Evolutionary conservation across 345 rosid species (phyloP).

Genomic region (Odontarrhena argentea): DNA sequence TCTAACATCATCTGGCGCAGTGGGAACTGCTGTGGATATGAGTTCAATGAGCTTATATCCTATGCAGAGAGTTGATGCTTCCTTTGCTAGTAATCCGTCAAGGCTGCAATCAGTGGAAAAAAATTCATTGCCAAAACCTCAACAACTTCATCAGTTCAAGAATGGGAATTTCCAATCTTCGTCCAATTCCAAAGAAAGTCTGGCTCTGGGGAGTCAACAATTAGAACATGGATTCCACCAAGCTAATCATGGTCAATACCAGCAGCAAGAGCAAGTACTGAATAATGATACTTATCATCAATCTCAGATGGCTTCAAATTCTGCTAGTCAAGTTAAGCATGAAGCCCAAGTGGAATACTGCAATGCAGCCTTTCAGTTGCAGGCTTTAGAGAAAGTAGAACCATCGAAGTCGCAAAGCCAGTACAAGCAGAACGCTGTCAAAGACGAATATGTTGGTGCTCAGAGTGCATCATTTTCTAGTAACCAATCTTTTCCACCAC

Average conservation of each 20-base stretch:
- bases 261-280: conserved; percentile 55
- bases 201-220: conserved; percentile 61
- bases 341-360: conserved; percentile 65
- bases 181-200: conserved; percentile 52
- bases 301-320: conserved; percentile 54
- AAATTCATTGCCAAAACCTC: conserved; percentile 48
- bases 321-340: conserved; percentile 58
- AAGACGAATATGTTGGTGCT: conserved; percentile 46
- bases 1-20: conserved; percentile 56
- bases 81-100: conserved; percentile 54
- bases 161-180: conserved; percentile 66
- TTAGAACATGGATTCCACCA: conserved; percentile 61
- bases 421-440: conserved; percentile 58
- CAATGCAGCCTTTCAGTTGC: conserved; percentile 53
- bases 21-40: conserved; percentile 55
- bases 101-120: conserved; percentile 57
- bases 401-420: conserved; percentile 61
- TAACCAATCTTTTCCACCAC: conserved; percentile 51
- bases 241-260: conserved; percentile 57
- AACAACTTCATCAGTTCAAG: conserved; percentile 61
- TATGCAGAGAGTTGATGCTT: conserved; percentile 52
- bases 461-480: conserved; percentile 48
- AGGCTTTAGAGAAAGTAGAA: conserved; percentile 57
- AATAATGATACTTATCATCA: conserved; percentile 60
- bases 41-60: conserved; percentile 56